Conservation (phyloP, 2,329 filamentous ascomycete genomes). For the Lachnellula suecica region DNA sequence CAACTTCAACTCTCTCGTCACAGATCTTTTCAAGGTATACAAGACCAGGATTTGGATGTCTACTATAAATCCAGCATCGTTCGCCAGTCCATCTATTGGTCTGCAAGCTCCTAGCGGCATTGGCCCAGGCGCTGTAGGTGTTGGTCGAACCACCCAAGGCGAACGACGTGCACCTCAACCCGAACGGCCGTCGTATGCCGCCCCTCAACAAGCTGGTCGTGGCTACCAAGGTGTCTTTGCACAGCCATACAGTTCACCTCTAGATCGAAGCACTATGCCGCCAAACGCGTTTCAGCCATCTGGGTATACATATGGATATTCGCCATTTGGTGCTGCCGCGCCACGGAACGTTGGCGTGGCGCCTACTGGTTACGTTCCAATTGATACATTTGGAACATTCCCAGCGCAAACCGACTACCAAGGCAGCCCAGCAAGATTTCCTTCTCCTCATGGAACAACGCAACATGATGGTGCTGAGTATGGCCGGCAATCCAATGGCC, state of each 20-base stretch:
- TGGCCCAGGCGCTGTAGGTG: constrained; percentile 64
- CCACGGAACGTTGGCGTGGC: constrained; percentile 37
- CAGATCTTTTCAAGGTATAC: constrained; percentile 98
- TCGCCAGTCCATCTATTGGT: constrained; percentile 75
- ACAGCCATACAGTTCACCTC: constrained; percentile 41
- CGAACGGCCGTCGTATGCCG: constrained; percentile 30
- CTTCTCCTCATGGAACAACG: constrained; percentile 38
- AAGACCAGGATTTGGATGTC: constrained; percentile 99
- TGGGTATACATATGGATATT: constrained; percentile 42
- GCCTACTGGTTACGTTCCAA: constrained; percentile 36
- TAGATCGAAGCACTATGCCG: constrained; percentile 39
- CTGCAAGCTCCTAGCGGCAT: constrained; percentile 68
- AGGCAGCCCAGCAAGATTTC: constrained; percentile 47
- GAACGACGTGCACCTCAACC: constrained; percentile 40
- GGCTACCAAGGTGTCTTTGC: constrained; percentile 41
- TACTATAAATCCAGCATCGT: constrained; percentile 95
- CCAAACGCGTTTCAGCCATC: constrained; percentile 39
- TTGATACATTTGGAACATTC: constrained; percentile 46
- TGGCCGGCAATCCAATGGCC: constrained; percentile 41
- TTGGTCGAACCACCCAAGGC: constrained; percentile 40
- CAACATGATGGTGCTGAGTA: constrained; percentile 40
- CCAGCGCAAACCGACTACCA: constrained; percentile 44
- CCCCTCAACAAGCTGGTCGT: constrained; percentile 21
- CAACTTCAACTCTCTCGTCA: constrained; percentile 97
- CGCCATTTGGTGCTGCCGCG: constrained; percentile 39